phyloP scores from a whole-genome alignment of 78 protist genomes.

The Emiliania huxleyi region DNA sequence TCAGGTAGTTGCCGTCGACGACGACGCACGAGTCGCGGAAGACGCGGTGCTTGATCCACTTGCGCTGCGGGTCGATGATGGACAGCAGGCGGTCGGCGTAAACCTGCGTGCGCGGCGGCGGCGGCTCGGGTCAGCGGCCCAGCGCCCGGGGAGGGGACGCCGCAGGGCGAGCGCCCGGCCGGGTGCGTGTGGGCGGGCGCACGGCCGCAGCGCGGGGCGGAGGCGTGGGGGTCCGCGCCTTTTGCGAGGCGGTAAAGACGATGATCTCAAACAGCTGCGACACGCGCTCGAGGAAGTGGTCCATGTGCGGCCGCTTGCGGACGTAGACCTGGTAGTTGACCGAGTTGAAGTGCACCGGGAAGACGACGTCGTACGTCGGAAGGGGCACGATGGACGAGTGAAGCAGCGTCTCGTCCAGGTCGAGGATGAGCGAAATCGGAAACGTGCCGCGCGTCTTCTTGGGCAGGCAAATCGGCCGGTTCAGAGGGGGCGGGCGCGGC shows the following conservation, averaged over 20 bases:
- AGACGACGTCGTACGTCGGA: constrained; percentile 1
- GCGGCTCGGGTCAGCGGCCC: neutral
- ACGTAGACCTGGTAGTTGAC: constrained; percentile 23
- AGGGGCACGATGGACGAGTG: constrained; percentile 15
- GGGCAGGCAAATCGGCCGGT: constrained; percentile 9
- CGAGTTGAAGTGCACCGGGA: constrained; percentile 25
- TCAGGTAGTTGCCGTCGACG: constrained; percentile 80
- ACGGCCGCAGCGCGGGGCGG: too few species aligned
- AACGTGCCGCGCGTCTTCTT: constrained; percentile 25
- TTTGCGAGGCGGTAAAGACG: constrained; percentile 89
- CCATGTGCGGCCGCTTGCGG: constrained; percentile 38
- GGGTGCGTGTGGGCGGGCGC: too few species aligned
- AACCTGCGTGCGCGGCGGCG: constrained; percentile 36
- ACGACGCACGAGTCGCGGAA: constrained; percentile 82
- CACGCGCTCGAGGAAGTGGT: constrained; percentile 6
- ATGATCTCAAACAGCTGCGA: constrained; percentile 71
- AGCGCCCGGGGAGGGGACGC: too few species aligned
- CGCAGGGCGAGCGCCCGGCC: too few species aligned
- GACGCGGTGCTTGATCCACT: constrained; percentile 64
- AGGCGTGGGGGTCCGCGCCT: neutral
- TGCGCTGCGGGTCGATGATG: constrained; percentile 71
- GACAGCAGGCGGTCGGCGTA: constrained; percentile 79
- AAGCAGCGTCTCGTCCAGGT: constrained; percentile 26
- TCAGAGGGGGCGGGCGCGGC: neutral
- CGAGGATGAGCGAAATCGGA: constrained; percentile 16